Percentiles rank a stretch among this genome's conserved stretches.
Conservation (phyloP, 116 monocot genomes). For the Phalaenopsis hybrid region DNA sequence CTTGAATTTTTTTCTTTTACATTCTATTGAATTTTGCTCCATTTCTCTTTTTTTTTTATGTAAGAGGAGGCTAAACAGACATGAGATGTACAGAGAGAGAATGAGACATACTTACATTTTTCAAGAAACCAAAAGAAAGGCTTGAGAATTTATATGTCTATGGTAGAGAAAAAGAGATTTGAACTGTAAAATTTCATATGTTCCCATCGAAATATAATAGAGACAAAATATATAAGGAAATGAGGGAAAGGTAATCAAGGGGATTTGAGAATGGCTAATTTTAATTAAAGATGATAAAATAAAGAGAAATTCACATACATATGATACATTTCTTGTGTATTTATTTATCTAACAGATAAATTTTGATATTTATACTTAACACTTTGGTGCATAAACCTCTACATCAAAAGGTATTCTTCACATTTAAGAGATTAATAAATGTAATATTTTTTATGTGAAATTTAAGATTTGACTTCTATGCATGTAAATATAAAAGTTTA, state of each 20-base stretch:
- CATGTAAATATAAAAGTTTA: too few relatives aligned
- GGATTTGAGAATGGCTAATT: neutral
- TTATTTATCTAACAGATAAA: too few relatives aligned
- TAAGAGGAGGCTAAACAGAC: neutral
- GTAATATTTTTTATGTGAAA: too few relatives aligned
- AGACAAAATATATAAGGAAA: neutral
- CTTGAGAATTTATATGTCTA: neutral
- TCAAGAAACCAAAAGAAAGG: too few relatives aligned
- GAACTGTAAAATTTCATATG: neutral
- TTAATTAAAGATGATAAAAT: neutral
- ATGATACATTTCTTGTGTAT: too few relatives aligned
- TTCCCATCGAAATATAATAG: neutral
- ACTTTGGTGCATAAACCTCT: too few relatives aligned
- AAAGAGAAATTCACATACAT: neutral
- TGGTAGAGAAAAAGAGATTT: neutral
- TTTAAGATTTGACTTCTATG: too few relatives aligned
- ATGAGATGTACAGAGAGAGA: neutral
- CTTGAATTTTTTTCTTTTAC: neutral
- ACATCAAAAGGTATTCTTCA: too few relatives aligned
- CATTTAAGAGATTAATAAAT: too few relatives aligned
- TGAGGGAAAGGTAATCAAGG: neutral
- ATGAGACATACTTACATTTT: neutral
- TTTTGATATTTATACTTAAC: too few relatives aligned
- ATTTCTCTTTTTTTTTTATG: too few relatives aligned
- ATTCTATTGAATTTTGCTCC: neutral